These are phyloP conservation scores for Euphorbia pulcherrima DNA, from an alignment of 345 rosid genomes.

Conservation along the genomic window DNA sequence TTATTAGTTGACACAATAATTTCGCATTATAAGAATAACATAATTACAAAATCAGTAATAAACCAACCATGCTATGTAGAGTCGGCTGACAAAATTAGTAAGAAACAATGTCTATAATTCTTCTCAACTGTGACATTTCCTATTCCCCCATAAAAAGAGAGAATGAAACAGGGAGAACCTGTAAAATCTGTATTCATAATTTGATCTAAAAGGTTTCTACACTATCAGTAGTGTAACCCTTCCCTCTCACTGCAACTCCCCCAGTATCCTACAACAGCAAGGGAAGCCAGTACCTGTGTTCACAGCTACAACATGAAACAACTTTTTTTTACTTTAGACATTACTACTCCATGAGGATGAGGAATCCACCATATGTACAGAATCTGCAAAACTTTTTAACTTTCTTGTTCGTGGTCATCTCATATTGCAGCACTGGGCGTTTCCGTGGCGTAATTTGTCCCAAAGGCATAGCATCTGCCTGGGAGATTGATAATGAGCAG, in stretches of 20 bases:
- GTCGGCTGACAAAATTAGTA: not conserved
- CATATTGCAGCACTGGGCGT: slow-evolving; percentile 81
- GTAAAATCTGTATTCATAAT: not conserved
- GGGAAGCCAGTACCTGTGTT: not conserved
- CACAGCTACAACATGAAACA: not conserved
- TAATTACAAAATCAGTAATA: not conserved
- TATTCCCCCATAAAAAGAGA: not conserved
- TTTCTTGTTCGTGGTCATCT: slow-evolving; percentile 40
- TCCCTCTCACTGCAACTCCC: not conserved
- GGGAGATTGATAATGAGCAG: slow-evolving; percentile 97
- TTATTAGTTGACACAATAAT: too few relatives aligned
- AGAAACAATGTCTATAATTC: not conserved
- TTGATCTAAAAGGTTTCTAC: not conserved
- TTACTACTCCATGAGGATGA: slow-evolving; percentile 1
- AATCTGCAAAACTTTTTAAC: slow-evolving; percentile 4
- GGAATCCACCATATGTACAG: slow-evolving; percentile 16
- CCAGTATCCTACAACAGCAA: not conserved
- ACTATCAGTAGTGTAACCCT: not conserved
- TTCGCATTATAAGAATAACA: not conserved
- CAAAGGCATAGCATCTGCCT: slow-evolving; percentile 95
- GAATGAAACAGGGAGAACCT: not conserved
- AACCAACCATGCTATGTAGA: too few relatives aligned
- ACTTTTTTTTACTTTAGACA: not conserved
- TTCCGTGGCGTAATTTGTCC: slow-evolving; percentile 59
- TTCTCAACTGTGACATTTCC: not conserved